Evolutionary conservation across 1,139 yeast genomes (phyloP), one percentile per base, ranked within the genome.

Genomic region (Yamadazyma conglobata): DNA sequence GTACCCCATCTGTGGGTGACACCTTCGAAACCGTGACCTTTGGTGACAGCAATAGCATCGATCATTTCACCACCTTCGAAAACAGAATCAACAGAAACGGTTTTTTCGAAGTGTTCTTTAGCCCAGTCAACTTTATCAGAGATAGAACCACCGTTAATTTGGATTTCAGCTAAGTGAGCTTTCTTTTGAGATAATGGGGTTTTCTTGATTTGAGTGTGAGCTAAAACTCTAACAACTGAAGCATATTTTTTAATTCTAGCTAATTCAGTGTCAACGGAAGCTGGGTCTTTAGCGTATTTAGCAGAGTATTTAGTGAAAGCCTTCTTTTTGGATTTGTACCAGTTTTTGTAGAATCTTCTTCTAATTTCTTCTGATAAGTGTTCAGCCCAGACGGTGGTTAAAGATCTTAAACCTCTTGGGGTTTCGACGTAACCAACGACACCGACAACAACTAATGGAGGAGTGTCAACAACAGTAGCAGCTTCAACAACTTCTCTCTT

Each of bases 1-100:
- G 98, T 91, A 70, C 98, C 98, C 97, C 97, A 91, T 86, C 99
- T 88, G 88, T 88, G 95, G 78, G 98, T 93, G 60, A 89, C 97
- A 88, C 99, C 99, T 76, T 89, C 98, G 86, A 84, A 87, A 80
- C 99, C 99, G 80, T 91, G 74, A 91, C 99, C 99, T 81, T 85
- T 89, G 82, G 98, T 93, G 66, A 93, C 96, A 62, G 96, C 99
- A 64, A 89, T 82, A 60, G 87, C 96, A 62, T 91, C 99, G 61
- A 91, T 81, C 85, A 86, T 83, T 79, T 91, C 98, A 75, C 88
- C 84, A 77, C 91, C 95, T 79, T 91, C 98, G 68, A 91, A 83
- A 60, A 91, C 98, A 54, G 94, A 72, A 73, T 83, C 86, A 59
- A 91, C 95, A 47, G 93, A 73, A 56, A 91, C 94, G 63, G 96